A percentile compares a stretch with the other conserved stretches of the same genome.
These are phyloP conservation scores for Sedum album DNA, from an alignment of 164 flowering plant genomes.

Conservation along the genomic window DNA sequence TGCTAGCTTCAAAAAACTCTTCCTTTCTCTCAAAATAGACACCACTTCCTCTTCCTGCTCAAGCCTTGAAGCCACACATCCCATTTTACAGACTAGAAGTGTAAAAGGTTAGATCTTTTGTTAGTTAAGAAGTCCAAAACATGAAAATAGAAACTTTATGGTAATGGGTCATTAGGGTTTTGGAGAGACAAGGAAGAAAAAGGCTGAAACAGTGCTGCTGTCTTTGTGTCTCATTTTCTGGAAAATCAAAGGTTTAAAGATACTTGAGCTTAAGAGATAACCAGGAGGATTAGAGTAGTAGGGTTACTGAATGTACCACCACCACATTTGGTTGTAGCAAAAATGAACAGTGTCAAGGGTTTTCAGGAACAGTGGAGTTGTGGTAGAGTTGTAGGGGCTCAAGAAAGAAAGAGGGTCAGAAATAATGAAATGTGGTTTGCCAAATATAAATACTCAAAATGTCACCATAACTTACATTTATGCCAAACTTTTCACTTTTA, in stretches of 20 bases:
- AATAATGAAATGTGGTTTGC: slow-evolving; percentile 9
- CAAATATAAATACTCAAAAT: slow-evolving; percentile 15
- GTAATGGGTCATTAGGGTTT: slow-evolving; percentile 1
- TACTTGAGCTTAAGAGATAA: background rate
- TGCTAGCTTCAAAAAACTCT: slow-evolving; percentile 41
- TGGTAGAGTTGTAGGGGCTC: slow-evolving; percentile 8
- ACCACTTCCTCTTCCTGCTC: slow-evolving; percentile 58
- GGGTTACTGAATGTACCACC: background rate
- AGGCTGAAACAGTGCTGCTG: background rate
- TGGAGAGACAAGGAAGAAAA: background rate
- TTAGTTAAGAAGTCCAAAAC: background rate
- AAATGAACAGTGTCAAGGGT: background rate
- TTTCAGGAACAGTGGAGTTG: background rate
- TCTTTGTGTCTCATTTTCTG: background rate
- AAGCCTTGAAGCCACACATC: slow-evolving; percentile 58
- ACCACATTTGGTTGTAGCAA: background rate
- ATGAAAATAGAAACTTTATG: background rate
- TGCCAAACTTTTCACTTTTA: slow-evolving; percentile 9
- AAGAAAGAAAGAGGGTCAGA: slow-evolving; percentile 15
- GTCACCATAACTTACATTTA: background rate
- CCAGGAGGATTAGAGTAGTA: background rate
- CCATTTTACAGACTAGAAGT: slow-evolving; percentile 22
- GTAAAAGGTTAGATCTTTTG: background rate
- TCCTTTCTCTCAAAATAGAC: slow-evolving; percentile 54
- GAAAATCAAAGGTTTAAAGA: background rate